Conservation (phyloP, 139 green algal genomes). For the Chlorella vulgaris region DNA sequence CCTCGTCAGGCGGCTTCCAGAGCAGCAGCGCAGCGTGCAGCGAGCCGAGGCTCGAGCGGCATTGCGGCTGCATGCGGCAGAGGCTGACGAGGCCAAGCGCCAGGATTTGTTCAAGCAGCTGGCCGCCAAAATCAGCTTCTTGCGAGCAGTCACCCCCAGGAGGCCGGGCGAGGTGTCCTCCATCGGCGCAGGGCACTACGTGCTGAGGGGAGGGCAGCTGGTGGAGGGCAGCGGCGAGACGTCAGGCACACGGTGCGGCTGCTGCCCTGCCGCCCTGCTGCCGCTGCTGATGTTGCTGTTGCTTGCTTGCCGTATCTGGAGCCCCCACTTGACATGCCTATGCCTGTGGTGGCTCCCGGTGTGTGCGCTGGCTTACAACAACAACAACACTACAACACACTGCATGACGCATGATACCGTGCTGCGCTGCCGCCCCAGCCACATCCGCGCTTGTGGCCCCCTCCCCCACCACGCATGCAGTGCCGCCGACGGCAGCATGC, state of each 20-base stretch:
- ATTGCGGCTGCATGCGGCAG: slow-evolving; percentile 36
- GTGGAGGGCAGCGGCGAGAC: slow-evolving; percentile 44
- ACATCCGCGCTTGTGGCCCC: too few relatives aligned
- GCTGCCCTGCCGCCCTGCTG: too few relatives aligned
- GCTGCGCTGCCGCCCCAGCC: too few relatives aligned
- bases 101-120: slow-evolving; percentile 62
- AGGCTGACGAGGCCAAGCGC: slow-evolving; percentile 33
- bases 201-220: slow-evolving; percentile 61
- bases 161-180: slow-evolving; percentile 31
- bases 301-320: too few relatives aligned
- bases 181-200: slow-evolving; percentile 42
- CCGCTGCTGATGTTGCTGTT: too few relatives aligned
- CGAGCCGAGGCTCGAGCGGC: slow-evolving; percentile 35
- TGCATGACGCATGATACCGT: background rate
- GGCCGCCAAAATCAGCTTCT: slow-evolving; percentile 59
- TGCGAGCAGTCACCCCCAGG: slow-evolving; percentile 59
- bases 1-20: slow-evolving; percentile 51
- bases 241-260: slow-evolving; percentile 16
- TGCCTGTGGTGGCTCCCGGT: too few relatives aligned
- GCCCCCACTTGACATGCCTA: too few relatives aligned
- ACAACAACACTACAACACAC: too few relatives aligned
- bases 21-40: background rate
- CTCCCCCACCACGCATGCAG: slow-evolving; percentile 58
- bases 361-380: too few relatives aligned
- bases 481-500: slow-evolving; percentile 68